Conservation (phyloP, 257 asterid species). For the Fraxinus excelsior region DNA sequence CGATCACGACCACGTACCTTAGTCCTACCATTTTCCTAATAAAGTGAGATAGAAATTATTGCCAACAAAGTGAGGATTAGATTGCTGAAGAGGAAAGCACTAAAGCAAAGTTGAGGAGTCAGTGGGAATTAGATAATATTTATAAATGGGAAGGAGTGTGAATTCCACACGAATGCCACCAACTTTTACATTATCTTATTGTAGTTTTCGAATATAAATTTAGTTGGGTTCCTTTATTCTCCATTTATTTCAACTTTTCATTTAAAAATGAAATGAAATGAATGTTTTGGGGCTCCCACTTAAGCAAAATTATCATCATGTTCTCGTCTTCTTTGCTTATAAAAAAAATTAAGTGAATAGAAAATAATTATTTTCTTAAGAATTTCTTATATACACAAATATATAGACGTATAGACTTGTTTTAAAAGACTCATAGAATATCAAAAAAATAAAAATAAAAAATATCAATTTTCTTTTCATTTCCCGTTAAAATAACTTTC, state of each 20-base stretch:
- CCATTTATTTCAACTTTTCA: neutral
- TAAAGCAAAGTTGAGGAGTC: neutral
- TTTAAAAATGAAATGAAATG: neutral
- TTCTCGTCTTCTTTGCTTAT: neutral
- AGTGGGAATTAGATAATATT: slow-evolving; percentile 13
- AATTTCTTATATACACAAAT: too few species aligned
- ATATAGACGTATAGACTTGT: too few species aligned
- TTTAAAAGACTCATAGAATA: too few species aligned
- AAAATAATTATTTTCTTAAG: too few species aligned
- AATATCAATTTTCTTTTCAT: too few species aligned
- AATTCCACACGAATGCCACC: slow-evolving; percentile 57
- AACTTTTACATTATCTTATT: slow-evolving; percentile 18
- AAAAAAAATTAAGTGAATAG: neutral
- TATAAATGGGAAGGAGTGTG: slow-evolving; percentile 47
- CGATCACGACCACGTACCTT: neutral
- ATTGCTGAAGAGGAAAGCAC: slow-evolving; percentile 52
- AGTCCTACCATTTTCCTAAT: neutral
- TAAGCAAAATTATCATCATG: too few species aligned
- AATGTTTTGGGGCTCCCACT: neutral
- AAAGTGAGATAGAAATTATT: neutral
- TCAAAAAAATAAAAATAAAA: too few species aligned
- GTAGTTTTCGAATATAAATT: neutral
- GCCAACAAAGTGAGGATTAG: slow-evolving; percentile 29
- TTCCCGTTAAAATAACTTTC: too few species aligned
- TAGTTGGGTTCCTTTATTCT: neutral